Base-by-base conservation (phyloP, 306 rosid species). In the Vachellia pachyceras region DNA sequence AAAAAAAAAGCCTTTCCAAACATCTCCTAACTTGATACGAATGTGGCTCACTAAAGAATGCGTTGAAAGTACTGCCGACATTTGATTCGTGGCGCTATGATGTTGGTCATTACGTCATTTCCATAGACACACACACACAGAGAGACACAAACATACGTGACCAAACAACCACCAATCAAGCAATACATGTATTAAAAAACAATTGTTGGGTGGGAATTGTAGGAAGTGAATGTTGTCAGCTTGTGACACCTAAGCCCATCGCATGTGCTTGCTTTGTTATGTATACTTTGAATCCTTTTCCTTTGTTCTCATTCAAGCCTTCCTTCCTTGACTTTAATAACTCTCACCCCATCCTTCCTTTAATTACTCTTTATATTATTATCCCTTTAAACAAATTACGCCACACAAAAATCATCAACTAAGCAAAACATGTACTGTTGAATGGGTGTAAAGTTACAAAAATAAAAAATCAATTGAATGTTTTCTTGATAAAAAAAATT, bases 241-340 rank as follows among this genome's bases (percentile, higher is more conserved):
- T 75, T 20, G 25, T 18, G 72, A 69, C 85, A 39, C 46, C 79
- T 65, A 78, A 22, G 44, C 65, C 74, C 20, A 5, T 5, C 33
- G 20, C 80, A 77, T 64, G 64, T 79, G 77, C 72, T 77, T 33
- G 4, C 14, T 23, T 18, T 49, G 29, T 17, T 29, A 29, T 29
- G 2, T 2, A 29, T 29, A 29, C 33, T 77, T 25, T 10, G 20
- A 23, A 44, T 37, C 14, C 37, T 10, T 29, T 12, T 25, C 36
- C 33, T 8, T 40, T 40, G 17, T 68, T 41, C 29, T 4, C 6
- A 6, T 68, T 22, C 36, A 41, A 41, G 37, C 54, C 36, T 8
- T 22, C 50, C 50, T 20, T n/a, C 5, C 52, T 22, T 70, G 39
- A 44, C 75, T 25, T 44, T 7, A 41, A 4, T 7, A 41, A 4